Base-by-base conservation (phyloP, 2,329 filamentous ascomycete species). In the Zalaria sp. region DNA sequence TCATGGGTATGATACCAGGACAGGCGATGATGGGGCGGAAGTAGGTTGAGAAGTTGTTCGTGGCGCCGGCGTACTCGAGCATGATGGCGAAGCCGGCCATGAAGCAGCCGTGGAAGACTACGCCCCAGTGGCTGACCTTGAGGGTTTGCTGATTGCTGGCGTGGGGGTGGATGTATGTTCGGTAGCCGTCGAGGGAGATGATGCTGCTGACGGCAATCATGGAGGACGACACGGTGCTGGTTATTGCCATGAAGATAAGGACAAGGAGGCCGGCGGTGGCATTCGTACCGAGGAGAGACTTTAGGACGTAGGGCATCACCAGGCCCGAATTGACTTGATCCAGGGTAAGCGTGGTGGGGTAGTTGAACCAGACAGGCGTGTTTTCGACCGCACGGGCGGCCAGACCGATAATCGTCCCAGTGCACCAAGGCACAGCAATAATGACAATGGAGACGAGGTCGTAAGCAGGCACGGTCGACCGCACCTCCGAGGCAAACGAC, bases 181-280 rank as follows among this genome's bases (percentile, higher is more conserved):
- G 62, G 53, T 66, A 72, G n/a, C 71, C 49, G 45, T 72, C 68
- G 39, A 68, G 64, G 4, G 66, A 67, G 5, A 71, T 53, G 35
- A 72, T 71, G 43, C 63, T 67, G 54, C 63, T 67, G 25, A 71
- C 68, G 1, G 68, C 68, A 38, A 72, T 71, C 58, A 70, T 65
- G 4, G 62, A 66, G 0, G 68, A 68, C 0, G 66, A 69, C 0
- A 70, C 60, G 0, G 67, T 71, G 40, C 63, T 67, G 1, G 69
- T 72, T 26, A 71, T 49, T 3, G 68, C 66, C 68, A 72, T 72
- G 53, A 71, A 72, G 1, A 71, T 53, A 5, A 71, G 54, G 0
- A 72, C 58, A 10, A 72, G 62, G 38, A 67, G 62, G 2, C 58
- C 67, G 3, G 59, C 56, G 6, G 64, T 64, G 0, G 63, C 67